A percentile compares a stretch with the other conserved stretches of the same genome.
These are phyloP conservation scores for Chaetothyriales sp. DNA, from an alignment of 2,329 filamentous ascomycete species.

Conservation along the genomic window DNA sequence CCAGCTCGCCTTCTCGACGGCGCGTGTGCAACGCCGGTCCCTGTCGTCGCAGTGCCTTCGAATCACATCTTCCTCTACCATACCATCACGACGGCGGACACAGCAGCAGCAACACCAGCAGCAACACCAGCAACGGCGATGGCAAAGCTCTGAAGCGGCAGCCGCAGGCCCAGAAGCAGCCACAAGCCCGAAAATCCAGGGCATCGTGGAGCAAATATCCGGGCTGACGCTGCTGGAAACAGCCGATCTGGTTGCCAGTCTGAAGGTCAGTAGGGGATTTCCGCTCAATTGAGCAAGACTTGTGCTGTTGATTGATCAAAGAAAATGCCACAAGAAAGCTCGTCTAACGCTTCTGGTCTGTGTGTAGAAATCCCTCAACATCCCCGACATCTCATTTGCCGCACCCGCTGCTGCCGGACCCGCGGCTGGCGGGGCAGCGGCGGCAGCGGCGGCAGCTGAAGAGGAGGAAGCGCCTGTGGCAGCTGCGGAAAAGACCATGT, in stretches of 20 bases:
- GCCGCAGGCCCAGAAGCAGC: conserved; percentile 28
- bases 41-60: conserved; percentile 23
- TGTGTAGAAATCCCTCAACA: conserved; percentile 74
- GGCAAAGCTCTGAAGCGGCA: conserved; percentile 69
- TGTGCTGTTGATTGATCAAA: not conserved
- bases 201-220: conserved; percentile 97
- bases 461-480: conserved; percentile 82
- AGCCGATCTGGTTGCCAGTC: conserved; percentile 79
- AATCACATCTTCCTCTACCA: conserved; percentile 28
- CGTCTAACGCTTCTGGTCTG: conserved; percentile 1
- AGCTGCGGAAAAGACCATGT: conserved; percentile 86
- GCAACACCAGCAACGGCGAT: conserved; percentile 45
- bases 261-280: conserved; percentile 56
- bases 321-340: not conserved
- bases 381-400: conserved; percentile 90
- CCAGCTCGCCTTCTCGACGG: not conserved
- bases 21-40: conserved; percentile 5
- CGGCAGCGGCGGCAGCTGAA: conserved; percentile 48
- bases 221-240: conserved; percentile 96
- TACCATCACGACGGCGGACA: conserved; percentile 20
- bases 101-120: conserved; percentile 16
- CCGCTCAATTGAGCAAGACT: not conserved
- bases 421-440: conserved; percentile 44
- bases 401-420: conserved; percentile 60
- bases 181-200: conserved; percentile 77